These are phyloP conservation scores for Pholiota molesta DNA, from an alignment of 768 basidiomycete species.

Conservation along the genomic window DNA sequence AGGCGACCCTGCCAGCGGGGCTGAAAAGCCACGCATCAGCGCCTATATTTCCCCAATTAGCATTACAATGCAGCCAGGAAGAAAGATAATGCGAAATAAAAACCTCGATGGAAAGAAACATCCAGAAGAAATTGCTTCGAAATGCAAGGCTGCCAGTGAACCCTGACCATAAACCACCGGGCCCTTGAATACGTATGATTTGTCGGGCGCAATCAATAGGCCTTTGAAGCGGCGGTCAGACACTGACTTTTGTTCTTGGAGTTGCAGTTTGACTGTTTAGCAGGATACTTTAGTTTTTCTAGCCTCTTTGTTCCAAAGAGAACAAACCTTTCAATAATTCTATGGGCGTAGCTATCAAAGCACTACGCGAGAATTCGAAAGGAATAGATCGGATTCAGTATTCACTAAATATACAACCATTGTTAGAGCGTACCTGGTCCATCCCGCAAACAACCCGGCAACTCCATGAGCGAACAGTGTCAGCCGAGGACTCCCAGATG, in stretches of 20 bases:
- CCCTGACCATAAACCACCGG: conserved; percentile 73
- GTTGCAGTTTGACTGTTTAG: conserved; percentile 63
- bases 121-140: conserved; percentile 76
- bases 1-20: conserved; percentile 53
- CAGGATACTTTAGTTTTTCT: conserved; percentile 7
- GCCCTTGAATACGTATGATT: conserved; percentile 63
- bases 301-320: not conserved
- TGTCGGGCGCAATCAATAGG: conserved; percentile 70
- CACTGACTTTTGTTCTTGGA: conserved; percentile 57
- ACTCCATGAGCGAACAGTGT: conserved; percentile 67
- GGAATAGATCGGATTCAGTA: conserved; percentile 2
- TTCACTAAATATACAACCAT: not conserved
- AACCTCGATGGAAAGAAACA: conserved; percentile 76
- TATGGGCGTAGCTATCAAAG: conserved; percentile 73
- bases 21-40: conserved; percentile 62
- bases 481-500: conserved; percentile 49
- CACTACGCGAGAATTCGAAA: conserved; percentile 37
- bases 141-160: conserved; percentile 74
- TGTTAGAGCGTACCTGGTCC: conserved; percentile 55
- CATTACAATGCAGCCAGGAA: conserved; percentile 2
- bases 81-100: conserved; percentile 13
- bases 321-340: conserved; percentile 72
- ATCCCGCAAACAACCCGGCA: conserved; percentile 69
- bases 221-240: conserved; percentile 62
- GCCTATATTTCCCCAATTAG: conserved; percentile 38